phyloP scores from a whole-genome alignment of 108 stramenopile genomes.

The Cyclotella distinguenda region DNA sequence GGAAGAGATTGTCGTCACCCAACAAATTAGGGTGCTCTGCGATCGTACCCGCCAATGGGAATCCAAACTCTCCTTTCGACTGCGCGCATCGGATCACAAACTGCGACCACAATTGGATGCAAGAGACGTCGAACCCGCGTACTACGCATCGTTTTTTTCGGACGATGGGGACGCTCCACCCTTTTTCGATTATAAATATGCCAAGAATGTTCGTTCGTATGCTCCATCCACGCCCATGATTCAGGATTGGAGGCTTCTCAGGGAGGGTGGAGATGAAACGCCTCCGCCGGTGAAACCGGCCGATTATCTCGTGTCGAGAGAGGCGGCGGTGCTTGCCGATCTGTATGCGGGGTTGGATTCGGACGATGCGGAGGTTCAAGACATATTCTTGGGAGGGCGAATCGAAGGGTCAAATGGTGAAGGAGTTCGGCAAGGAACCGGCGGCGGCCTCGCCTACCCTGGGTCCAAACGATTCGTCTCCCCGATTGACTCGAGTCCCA shows the following conservation, averaged over 20 bases:
- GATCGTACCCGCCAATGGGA: conserved; percentile 81
- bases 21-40: conserved; percentile 54
- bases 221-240: conserved; percentile 65
- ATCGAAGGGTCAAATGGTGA: conserved; percentile 8
- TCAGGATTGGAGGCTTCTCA: conserved; percentile 40
- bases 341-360: conserved; percentile 44
- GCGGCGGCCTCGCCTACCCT: conserved; percentile 28
- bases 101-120: conserved; percentile 57
- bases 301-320: conserved; percentile 19
- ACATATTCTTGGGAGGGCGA: conserved; percentile 31
- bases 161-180: conserved; percentile 36
- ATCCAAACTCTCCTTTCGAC: conserved; percentile 54
- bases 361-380: conserved; percentile 45
- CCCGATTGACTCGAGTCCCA: conserved; percentile 5
- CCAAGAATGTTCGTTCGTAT: conserved; percentile 40
- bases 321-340: conserved; percentile 47
- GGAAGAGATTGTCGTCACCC: conserved; percentile 51
- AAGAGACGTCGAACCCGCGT: conserved; percentile 54
- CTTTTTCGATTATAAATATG: conserved; percentile 37
- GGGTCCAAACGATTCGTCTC: conserved; percentile 2
- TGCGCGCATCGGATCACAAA: conserved; percentile 32
- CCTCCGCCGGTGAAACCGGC: conserved; percentile 9
- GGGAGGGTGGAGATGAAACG: conserved; percentile 5
- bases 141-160: conserved; percentile 41
- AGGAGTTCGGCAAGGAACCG: neutral